These are phyloP conservation scores for Vigna trinervia DNA, from an alignment of 306 rosid genomes.

Conservation along the genomic window DNA sequence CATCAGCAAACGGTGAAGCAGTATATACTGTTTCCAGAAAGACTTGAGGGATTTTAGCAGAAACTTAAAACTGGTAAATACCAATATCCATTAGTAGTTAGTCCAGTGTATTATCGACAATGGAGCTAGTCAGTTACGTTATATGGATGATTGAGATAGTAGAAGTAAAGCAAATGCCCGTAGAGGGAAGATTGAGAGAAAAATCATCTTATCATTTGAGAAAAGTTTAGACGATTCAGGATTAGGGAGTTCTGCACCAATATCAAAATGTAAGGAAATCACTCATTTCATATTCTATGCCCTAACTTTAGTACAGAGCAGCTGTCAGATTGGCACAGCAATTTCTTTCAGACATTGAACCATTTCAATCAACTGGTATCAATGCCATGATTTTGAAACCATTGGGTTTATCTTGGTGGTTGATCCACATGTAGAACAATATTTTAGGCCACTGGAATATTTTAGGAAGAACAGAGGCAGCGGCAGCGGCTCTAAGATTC, in stretches of 20 bases:
- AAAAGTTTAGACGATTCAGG: too few species aligned
- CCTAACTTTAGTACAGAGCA: not conserved
- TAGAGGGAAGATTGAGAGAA: not conserved
- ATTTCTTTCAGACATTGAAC: too few species aligned
- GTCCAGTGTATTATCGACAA: not conserved
- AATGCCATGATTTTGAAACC: too few species aligned
- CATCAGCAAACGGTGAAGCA: conserved; percentile 30
- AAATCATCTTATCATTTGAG: not conserved
- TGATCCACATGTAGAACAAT: too few species aligned
- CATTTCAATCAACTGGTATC: too few species aligned
- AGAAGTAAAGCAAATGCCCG: not conserved
- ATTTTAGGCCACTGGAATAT: too few species aligned
- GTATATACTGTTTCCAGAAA: not conserved
- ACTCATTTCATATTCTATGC: not conserved
- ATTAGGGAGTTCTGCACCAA: too few species aligned
- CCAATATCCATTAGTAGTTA: not conserved
- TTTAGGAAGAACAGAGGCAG: too few species aligned
- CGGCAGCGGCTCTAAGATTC: not conserved
- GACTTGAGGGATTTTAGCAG: conserved; percentile 2
- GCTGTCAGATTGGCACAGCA: not conserved
- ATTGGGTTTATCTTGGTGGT: too few species aligned
- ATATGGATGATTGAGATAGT: not conserved
- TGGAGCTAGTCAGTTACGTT: not conserved
- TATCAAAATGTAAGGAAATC: not conserved
- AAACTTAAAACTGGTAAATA: not conserved